Evolutionary conservation across 306 rosid genomes (phyloP), one percentile per base, ranked within the genome.

Genomic region (Trichosanthes cucumerina): DNA sequence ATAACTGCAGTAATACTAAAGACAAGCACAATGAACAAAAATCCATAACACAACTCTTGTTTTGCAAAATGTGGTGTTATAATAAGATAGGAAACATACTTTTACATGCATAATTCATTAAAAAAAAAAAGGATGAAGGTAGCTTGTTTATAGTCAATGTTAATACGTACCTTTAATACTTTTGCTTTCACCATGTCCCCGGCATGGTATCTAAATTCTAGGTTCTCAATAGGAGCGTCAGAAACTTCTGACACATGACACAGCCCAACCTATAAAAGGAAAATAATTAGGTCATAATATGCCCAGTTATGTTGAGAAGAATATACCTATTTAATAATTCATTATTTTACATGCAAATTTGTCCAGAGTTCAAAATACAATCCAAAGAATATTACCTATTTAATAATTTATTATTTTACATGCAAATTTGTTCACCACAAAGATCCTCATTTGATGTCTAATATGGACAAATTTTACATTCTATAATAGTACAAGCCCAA

Each of bases 201-300:
- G 70, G 91, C 89, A 83, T 60, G 84, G 82, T 86, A 95, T 65
- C 86, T 86, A 12, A 84, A 81, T 79, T 90, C 93, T 69, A 92
- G 77, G 81, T 76, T 86, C 49, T 90, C 91, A 60, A 87, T 46
- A 63, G 43, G 87, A 79, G 86, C 80, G 81, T 88, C 97, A 64
- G 97, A 87, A 86, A 95, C 81, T 88, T 95, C 97, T 18, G 97
- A 92, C 18, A 85, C 39, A 74, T 95, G 99, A 89, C 99, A 95
- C 78, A 91, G 80, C 60, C 99, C 99, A 83, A 92, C 97, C 98
- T 94, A 82, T 71, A 31, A 72, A 47, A 26, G 21, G 77, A 46
- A 26, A 26, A 72, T 28, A 16, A 7, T 71, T 12, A 71, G 58
- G 58, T 15, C 38, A 71, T 24, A 26, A 3, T 62, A 5, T 59